These are phyloP conservation scores for Colletotrichum karsti DNA, from an alignment of 2,329 filamentous ascomycete species.

Conservation along the genomic window DNA sequence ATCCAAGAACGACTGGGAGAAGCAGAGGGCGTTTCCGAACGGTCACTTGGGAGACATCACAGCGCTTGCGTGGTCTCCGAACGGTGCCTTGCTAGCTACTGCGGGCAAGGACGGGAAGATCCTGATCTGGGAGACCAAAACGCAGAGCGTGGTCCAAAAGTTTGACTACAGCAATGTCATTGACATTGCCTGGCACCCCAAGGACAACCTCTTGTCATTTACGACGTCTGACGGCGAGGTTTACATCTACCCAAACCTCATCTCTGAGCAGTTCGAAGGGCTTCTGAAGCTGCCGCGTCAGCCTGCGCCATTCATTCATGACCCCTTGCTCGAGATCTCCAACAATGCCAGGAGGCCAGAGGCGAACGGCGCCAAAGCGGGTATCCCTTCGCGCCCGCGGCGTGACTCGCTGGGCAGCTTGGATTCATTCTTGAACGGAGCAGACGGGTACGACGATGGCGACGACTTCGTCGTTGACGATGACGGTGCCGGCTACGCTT, in stretches of 20 bases:
- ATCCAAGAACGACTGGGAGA: constrained; percentile 89
- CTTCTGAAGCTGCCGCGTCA: constrained; percentile 69
- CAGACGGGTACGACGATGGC: constrained; percentile 58
- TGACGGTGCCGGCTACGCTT: constrained; percentile 88
- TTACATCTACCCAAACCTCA: constrained; percentile 83
- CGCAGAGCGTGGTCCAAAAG: constrained; percentile 81
- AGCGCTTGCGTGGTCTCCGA: constrained; percentile 91
- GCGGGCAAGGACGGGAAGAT: constrained; percentile 75
- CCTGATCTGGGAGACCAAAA: constrained; percentile 88
- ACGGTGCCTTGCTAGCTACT: constrained; percentile 85
- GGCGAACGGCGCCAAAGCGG: constrained; percentile 29
- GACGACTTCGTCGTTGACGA: constrained; percentile 95
- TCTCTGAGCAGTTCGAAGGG: constrained; percentile 65
- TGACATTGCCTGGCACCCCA: constrained; percentile 90
- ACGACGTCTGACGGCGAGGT: constrained; percentile 93
- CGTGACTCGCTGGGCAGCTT: constrained; percentile 78
- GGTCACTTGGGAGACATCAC: constrained; percentile 88
- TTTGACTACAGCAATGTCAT: constrained; percentile 86
- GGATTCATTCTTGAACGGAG: constrained; percentile 80
- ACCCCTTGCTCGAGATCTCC: constrained; percentile 75
- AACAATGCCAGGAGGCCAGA: constrained; percentile 68
- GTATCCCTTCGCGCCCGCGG: constrained; percentile 49
- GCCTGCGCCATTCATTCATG: constrained; percentile 86
- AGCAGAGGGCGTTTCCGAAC: constrained; percentile 80
- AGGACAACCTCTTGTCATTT: constrained; percentile 87